Percentiles rank a stretch among this genome's conserved stretches.
phyloP scores from a whole-genome alignment of 2,329 filamentous ascomycete species.

The Pseudogymnoascus sp. region DNA sequence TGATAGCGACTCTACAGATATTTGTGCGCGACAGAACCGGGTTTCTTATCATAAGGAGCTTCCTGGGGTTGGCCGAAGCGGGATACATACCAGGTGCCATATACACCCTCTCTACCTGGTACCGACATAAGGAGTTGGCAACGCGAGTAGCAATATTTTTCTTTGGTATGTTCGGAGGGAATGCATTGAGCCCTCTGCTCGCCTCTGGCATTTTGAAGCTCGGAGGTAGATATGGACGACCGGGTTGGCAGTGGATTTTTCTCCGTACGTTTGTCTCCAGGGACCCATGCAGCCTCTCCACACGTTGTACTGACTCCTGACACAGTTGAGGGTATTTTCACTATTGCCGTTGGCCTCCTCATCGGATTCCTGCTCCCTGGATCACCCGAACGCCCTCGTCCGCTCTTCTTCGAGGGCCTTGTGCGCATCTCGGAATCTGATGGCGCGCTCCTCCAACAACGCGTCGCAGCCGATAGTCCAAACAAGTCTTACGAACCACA shows the following conservation, averaged over 20 bases:
- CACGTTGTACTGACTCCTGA: background rate
- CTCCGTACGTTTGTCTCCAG: background rate
- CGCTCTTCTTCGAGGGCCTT: conserved; percentile 25
- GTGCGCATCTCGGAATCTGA: conserved; percentile 19
- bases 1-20: conserved; percentile 27
- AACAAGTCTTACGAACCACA: conserved; percentile 28
- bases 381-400: conserved; percentile 30
- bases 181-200: conserved; percentile 55
- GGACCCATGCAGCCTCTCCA: no score
- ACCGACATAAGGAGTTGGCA: conserved; percentile 51
- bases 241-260: conserved; percentile 20
- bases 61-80: conserved; percentile 45
- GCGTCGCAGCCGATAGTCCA: conserved; percentile 38
- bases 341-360: conserved; percentile 28
- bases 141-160: conserved; percentile 55
- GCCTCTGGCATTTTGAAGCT: conserved; percentile 34
- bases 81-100: conserved; percentile 49
- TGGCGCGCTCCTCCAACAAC: conserved; percentile 36
- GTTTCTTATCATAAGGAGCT: conserved; percentile 40
- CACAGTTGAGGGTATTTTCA: conserved; percentile 27
- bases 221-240: conserved; percentile 11
- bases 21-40: conserved; percentile 39
- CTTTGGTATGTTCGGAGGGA: conserved; percentile 49
- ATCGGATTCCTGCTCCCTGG: conserved; percentile 36
- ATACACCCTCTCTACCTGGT: conserved; percentile 58